Percentiles rank a stretch among this genome's conserved stretches.
Evolutionary conservation across 2,329 filamentous ascomycete species (phyloP).

Genomic region (Trichophyton simii): DNA sequence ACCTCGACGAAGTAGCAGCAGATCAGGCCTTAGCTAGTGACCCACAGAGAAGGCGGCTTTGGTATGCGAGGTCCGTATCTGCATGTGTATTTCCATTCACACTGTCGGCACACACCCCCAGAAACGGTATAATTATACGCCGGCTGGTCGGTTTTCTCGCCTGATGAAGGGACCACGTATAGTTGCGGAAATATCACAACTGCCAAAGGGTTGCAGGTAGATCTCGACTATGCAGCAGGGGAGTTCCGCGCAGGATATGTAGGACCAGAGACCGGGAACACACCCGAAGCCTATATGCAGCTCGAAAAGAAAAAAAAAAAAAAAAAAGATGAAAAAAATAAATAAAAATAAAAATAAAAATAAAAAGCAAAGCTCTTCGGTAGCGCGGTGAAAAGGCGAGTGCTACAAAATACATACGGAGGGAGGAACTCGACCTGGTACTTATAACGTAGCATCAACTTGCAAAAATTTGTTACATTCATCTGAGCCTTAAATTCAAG

Average conservation of each 20-base stretch:
- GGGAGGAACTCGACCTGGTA: background rate
- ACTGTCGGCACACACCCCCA: too few species aligned
- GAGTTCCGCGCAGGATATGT: background rate
- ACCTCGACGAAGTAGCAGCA: background rate
- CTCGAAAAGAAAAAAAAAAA: background rate
- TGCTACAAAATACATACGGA: background rate
- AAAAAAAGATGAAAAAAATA: background rate
- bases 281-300: background rate
- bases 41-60: slow-evolving; percentile 3
- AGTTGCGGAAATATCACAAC: background rate
- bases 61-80: background rate
- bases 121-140: background rate
- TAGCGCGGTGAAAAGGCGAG: background rate
- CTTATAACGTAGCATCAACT: slow-evolving; percentile 1
- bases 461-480: background rate
- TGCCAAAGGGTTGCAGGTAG: background rate
- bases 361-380: background rate
- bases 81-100: background rate
- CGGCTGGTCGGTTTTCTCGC: background rate
- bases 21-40: background rate
- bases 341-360: background rate
- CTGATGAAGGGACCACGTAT: background rate
- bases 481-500: background rate
- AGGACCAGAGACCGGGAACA: background rate
- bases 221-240: background rate